Conservation (phyloP, 305 asterid genomes). For the Fraxinus angustifolia region DNA sequence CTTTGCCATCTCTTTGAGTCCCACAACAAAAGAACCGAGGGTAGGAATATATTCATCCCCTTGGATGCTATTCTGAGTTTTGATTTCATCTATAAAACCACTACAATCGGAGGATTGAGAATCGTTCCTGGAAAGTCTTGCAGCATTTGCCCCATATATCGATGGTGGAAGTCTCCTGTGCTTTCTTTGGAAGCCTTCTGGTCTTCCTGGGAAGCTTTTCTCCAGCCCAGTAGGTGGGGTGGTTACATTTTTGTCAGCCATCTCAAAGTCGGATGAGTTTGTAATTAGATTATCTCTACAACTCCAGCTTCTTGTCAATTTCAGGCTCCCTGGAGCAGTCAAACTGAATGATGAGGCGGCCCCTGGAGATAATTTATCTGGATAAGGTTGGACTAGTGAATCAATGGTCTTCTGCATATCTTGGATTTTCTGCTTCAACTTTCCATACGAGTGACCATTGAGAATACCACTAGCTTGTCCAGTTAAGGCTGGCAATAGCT, state of each 20-base stretch:
- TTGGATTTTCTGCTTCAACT: conserved; percentile 39
- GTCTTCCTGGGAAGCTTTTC: conserved; percentile 57
- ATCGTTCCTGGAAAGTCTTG: conserved; percentile 50
- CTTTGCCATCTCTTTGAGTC: conserved; percentile 81
- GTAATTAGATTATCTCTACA: conserved; percentile 52
- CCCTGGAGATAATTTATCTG: conserved; percentile 41
- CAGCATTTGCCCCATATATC: conserved; percentile 47
- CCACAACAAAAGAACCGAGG: conserved; percentile 82
- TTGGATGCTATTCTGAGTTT: conserved; percentile 34
- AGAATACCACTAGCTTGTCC: conserved; percentile 34
- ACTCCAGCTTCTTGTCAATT: conserved; percentile 56
- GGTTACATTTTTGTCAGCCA: conserved; percentile 43
- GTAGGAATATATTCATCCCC: conserved; percentile 81
- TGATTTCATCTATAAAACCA: conserved; percentile 48
- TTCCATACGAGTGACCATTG: conserved; percentile 35
- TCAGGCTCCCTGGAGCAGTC: conserved; percentile 44
- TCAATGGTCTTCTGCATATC: conserved; percentile 37
- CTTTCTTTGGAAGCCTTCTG: conserved; percentile 53
- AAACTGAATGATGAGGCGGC: conserved; percentile 32
- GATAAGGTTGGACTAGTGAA: conserved; percentile 40
- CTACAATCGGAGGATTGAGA: conserved; percentile 66
- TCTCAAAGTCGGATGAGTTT: conserved; percentile 39
- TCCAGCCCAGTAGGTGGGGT: conserved; percentile 71
- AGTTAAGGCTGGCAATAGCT: conserved; percentile 28
- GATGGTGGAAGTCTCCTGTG: conserved; percentile 80